These are phyloP conservation scores for Trichoderma atroviride DNA, from an alignment of 2,329 filamentous ascomycete species.

Conservation along the genomic window DNA sequence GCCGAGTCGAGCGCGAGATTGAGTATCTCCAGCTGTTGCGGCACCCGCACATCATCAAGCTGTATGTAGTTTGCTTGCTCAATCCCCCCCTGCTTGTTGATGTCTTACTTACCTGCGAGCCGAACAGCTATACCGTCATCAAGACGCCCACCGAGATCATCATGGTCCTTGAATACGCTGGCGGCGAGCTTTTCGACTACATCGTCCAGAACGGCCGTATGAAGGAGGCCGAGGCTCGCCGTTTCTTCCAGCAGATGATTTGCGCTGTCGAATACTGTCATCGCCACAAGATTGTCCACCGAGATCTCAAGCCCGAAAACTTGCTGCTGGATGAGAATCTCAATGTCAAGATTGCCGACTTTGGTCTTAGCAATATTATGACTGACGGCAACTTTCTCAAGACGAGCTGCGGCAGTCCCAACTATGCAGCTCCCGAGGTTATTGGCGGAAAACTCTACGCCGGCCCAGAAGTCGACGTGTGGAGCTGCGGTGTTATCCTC, in stretches of 20 bases:
- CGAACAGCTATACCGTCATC: constrained; percentile 84
- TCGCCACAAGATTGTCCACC: constrained; percentile 97
- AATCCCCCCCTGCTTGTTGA: background rate
- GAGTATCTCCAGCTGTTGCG: constrained; percentile 94
- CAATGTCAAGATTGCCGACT: constrained; percentile 99
- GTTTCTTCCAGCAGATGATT: constrained; percentile 99
- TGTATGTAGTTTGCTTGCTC: constrained; percentile 58
- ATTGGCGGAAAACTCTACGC: constrained; percentile 98
- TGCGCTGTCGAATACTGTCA: constrained; percentile 99
- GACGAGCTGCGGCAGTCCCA: constrained; percentile 96
- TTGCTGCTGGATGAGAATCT: constrained; percentile 90
- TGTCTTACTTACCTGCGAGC: background rate
- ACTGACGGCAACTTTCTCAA: constrained; percentile 99
- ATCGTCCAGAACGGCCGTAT: constrained; percentile 93
- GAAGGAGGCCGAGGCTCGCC: constrained; percentile 87
- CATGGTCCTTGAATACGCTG: constrained; percentile 98
- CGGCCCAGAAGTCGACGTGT: constrained; percentile 96
- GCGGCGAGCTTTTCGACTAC: constrained; percentile 96
- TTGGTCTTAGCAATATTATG: constrained; percentile 99
- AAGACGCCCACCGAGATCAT: constrained; percentile 94
- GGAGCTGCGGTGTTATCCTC: constrained; percentile 92
- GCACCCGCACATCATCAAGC: constrained; percentile 98
- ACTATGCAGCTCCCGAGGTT: constrained; percentile 96
- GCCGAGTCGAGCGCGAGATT: constrained; percentile 95
- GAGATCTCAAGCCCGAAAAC: constrained; percentile 97